Conservation (phyloP, 495 filamentous ascomycete species). For the Neurospora terricola region DNA sequence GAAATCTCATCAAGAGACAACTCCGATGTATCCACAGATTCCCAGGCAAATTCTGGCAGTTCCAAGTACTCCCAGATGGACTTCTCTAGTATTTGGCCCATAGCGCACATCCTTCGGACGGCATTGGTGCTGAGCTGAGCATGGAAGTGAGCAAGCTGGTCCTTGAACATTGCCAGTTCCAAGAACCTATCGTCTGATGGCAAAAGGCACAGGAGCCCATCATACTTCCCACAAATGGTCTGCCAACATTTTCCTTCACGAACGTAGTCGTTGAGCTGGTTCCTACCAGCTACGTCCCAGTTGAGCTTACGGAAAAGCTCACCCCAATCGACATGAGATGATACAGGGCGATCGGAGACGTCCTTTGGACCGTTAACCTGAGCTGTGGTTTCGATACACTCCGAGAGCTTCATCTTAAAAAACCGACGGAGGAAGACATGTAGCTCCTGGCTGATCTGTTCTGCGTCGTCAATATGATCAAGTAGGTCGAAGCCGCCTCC, state of each 20-base stretch:
- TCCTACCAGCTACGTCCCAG: constrained; percentile 11
- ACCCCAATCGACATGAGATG: constrained; percentile 1
- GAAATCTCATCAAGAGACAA: constrained; percentile 7
- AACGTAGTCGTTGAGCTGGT: constrained; percentile 15
- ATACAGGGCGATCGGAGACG: background rate
- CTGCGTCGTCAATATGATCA: constrained; percentile 7
- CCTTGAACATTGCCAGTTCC: constrained; percentile 14
- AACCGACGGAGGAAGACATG: constrained; percentile 18
- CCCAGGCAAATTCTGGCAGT: constrained; percentile 20
- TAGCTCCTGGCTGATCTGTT: constrained; percentile 7
- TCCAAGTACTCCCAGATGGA: constrained; percentile 14
- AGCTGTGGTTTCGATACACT: background rate
- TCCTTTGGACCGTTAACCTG: background rate
- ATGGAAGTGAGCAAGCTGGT: constrained; percentile 14
- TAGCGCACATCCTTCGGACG: constrained; percentile 10
- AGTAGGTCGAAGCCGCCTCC: constrained; percentile 8
- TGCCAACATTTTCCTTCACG: constrained; percentile 25
- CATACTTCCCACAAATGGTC: constrained; percentile 12
- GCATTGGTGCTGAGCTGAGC: constrained; percentile 8
- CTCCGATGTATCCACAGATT: constrained; percentile 6
- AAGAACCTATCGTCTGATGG: constrained; percentile 7
- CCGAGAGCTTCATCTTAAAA: constrained; percentile 16
- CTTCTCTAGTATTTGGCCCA: constrained; percentile 11
- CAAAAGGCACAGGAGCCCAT: constrained; percentile 18
- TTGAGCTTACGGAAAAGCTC: constrained; percentile 8